These are phyloP conservation scores for Sarocladium kiliense DNA, from an alignment of 2,329 filamentous ascomycete species.

Conservation along the genomic window DNA sequence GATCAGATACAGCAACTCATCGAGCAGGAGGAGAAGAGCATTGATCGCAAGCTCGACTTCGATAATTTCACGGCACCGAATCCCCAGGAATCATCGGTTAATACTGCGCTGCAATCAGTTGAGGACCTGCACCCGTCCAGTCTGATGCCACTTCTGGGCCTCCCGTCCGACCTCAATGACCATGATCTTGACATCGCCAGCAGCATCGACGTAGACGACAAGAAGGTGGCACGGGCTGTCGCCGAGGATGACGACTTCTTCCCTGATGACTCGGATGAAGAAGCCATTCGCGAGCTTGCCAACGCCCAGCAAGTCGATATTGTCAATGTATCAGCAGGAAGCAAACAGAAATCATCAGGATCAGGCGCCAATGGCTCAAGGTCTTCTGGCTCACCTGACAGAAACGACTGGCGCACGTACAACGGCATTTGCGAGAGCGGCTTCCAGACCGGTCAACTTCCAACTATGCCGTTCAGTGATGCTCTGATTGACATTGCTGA, in stretches of 20 bases:
- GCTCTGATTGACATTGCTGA: slow-evolving; percentile 36
- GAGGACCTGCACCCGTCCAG: slow-evolving; percentile 73
- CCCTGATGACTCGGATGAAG: slow-evolving; percentile 49
- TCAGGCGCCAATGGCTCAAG: neutral
- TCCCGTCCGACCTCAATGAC: slow-evolving; percentile 19
- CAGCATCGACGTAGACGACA: slow-evolving; percentile 61
- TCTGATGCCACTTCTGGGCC: slow-evolving; percentile 37
- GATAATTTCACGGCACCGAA: slow-evolving; percentile 57
- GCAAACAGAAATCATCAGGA: neutral
- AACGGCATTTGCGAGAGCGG: slow-evolving; percentile 38
- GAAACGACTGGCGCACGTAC: neutral
- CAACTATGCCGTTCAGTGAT: slow-evolving; percentile 30
- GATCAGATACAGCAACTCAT: slow-evolving; percentile 60
- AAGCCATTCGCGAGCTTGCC: slow-evolving; percentile 28
- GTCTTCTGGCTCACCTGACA: neutral
- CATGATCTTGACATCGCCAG: slow-evolving; percentile 27
- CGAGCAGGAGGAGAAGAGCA: slow-evolving; percentile 49
- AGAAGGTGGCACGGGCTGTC: slow-evolving; percentile 42
- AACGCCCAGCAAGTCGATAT: neutral
- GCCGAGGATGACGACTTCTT: slow-evolving; percentile 44
- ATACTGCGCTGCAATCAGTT: slow-evolving; percentile 76
- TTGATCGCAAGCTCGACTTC: slow-evolving; percentile 46
- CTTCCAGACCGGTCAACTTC: slow-evolving; percentile 30
- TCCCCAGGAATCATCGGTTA: slow-evolving; percentile 55
- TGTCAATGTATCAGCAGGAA: neutral